Evolutionary conservation across 2,329 filamentous ascomycete species (phyloP).

Genomic region (Coniella vitis): DNA sequence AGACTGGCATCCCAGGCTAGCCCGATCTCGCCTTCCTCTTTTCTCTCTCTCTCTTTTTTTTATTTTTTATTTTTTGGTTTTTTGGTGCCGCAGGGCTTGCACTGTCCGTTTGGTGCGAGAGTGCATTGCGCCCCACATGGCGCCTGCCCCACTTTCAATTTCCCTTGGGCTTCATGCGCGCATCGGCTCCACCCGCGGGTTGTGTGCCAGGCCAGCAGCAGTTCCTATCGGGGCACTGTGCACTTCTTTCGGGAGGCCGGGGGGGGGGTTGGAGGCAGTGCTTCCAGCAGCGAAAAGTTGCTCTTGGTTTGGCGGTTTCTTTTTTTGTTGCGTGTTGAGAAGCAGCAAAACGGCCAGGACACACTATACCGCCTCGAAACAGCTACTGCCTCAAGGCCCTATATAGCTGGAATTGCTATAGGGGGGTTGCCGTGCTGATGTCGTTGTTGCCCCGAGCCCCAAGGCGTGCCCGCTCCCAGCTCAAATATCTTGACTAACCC

Average conservation of each 20-base stretch:
- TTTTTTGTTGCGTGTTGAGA: no score
- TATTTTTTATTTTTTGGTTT: no score
- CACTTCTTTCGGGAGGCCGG: no score
- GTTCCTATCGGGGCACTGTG: not conserved
- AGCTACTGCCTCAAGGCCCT: slow-evolving; percentile 16
- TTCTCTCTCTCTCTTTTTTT: no score
- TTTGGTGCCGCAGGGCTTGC: no score
- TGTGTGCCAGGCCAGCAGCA: not conserved
- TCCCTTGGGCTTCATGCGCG: slow-evolving; percentile 7
- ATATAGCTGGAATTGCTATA: slow-evolving; percentile 13
- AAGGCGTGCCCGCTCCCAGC: slow-evolving; percentile 12
- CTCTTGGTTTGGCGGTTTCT: no score
- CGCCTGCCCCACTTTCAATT: slow-evolving; percentile 4
- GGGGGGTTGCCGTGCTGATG: slow-evolving; percentile 13
- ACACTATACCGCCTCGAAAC: slow-evolving; percentile 14
- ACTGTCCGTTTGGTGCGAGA: slow-evolving; percentile 1
- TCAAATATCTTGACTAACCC: slow-evolving; percentile 18
- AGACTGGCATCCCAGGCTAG: not conserved
- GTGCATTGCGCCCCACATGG: slow-evolving; percentile 2
- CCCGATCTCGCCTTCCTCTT: not conserved
- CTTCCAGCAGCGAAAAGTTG: no score
- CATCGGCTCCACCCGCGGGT: slow-evolving; percentile 1
- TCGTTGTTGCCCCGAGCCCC: slow-evolving; percentile 8
- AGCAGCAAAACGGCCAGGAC: not conserved
- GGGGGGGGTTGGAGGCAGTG: no score